Base-by-base conservation (phyloP, 2,329 filamentous ascomycete genomes). In the Macrophomina tecta region DNA sequence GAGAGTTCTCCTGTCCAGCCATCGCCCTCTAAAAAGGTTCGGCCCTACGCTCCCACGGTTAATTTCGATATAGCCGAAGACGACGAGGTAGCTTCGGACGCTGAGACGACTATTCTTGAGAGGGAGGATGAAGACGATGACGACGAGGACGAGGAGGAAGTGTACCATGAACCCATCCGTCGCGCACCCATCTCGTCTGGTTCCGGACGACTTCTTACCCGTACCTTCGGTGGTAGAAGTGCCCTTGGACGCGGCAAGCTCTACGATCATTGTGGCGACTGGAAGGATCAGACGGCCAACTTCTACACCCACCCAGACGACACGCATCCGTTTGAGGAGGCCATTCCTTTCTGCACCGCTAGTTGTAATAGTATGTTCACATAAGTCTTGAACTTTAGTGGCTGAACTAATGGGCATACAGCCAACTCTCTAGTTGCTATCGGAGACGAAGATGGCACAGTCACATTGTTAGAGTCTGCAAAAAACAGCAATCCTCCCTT, bases 401-500 rank as follows among this genome's bases (percentile, higher is more conserved):
- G 11, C 42, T 30, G 63, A 69, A 14, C 68, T 69, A 69, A 73
- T 61, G 7, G 66, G 36, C 5, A 38, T 30, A 12, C 68, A 87
- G 86, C 85, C 68, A 91, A 90, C 75, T 86, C 88, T 7, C 80
- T 92, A 9, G 83, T 91, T 67, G 90, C 90, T 3, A 82, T 91
- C 67, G 90, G 89, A 46, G 89, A 91, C 71, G 90, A 92, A 78
- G 87, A 90, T 72, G 90, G 90, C 23, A 82, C 82, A 28, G 82
- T 92, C 58, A 83, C 88, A 65, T 76, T 92, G 14, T 73, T 92
- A 7, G 89, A 92, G 72, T 86, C 89, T 3, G 81, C 58, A 18
- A 38, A 62, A 49, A 79, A 81, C 51, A 80, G 82, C 67, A 78
- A 82, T 49, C 75, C 77, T 34, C 78, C 78, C 0, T 91, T 91